These are phyloP conservation scores for Prunus kanzakura DNA, from an alignment of 306 rosid genomes.

Conservation along the genomic window DNA sequence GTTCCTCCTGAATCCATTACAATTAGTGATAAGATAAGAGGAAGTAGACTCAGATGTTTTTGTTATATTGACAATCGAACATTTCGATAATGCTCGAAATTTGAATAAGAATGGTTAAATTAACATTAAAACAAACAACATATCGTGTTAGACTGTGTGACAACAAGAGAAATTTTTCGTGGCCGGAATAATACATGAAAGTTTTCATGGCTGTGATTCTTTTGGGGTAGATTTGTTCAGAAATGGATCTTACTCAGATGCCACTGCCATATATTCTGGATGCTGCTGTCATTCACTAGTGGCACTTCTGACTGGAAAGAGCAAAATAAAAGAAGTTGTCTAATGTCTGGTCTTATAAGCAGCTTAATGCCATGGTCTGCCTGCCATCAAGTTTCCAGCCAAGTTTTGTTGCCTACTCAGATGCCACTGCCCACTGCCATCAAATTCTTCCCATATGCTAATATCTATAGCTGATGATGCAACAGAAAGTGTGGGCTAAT, in stretches of 20 bases:
- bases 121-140: neutral
- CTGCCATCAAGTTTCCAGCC: slow-evolving; percentile 1
- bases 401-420: slow-evolving; percentile 8
- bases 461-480: no score
- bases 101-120: neutral
- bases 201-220: neutral
- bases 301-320: neutral
- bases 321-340: neutral
- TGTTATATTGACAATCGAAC: no score
- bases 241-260: slow-evolving; percentile 11
- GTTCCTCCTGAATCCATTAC: neutral
- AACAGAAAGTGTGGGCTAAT: neutral
- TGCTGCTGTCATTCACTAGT: neutral
- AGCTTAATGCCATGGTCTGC: neutral
- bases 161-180: neutral
- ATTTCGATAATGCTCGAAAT: neutral
- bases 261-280: slow-evolving; percentile 13
- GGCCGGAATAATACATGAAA: neutral
- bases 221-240: neutral
- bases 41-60: neutral
- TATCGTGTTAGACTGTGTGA: neutral
- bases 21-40: neutral
- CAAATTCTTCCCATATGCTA: neutral
- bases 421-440: neutral
- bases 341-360: neutral